Evolutionary conservation across 768 basidiomycete species (phyloP).

Genomic region (Leccinum incarnatum): DNA sequence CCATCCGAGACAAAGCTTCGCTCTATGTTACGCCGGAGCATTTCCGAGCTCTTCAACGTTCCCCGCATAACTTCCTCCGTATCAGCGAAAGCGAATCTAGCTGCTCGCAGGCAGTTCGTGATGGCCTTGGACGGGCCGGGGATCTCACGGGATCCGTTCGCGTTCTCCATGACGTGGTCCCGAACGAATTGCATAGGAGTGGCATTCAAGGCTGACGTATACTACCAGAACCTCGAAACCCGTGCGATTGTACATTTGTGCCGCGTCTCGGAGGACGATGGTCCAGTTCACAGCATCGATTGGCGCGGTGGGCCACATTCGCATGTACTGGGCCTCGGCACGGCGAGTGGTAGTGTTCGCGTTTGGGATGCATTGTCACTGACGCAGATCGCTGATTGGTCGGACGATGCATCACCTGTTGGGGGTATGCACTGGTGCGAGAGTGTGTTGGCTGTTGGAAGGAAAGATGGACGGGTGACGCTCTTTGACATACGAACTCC

Average conservation of each 20-base stretch:
- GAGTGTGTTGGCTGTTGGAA: constrained; percentile 38
- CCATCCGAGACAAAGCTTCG: constrained; percentile 41
- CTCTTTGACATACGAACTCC: constrained; percentile 37
- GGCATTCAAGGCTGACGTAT: constrained; percentile 56
- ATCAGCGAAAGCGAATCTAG: constrained; percentile 60
- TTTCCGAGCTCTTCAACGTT: constrained; percentile 46
- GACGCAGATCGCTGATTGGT: constrained; percentile 33
- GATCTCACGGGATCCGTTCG: constrained; percentile 50
- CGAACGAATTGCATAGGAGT: constrained; percentile 57
- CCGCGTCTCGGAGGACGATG: constrained; percentile 33
- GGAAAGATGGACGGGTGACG: constrained; percentile 36
- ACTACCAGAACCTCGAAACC: constrained; percentile 59
- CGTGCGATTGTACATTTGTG: constrained; percentile 53
- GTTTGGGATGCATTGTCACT: constrained; percentile 48
- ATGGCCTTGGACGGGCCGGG: constrained; percentile 67
- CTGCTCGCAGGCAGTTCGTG: constrained; percentile 49
- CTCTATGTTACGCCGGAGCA: constrained; percentile 50
- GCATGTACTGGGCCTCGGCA: constrained; percentile 50
- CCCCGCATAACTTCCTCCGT: constrained; percentile 33
- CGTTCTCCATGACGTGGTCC: constrained; percentile 64
- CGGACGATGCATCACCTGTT: constrained; percentile 31
- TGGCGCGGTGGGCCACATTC: constrained; percentile 48
- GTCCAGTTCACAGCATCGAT: constrained; percentile 45
- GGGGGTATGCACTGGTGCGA: constrained; percentile 43
- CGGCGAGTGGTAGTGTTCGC: constrained; percentile 47